These are phyloP conservation scores for Nematodospora anomalae DNA, from an alignment of 1,139 yeast genomes.

Conservation along the genomic window DNA sequence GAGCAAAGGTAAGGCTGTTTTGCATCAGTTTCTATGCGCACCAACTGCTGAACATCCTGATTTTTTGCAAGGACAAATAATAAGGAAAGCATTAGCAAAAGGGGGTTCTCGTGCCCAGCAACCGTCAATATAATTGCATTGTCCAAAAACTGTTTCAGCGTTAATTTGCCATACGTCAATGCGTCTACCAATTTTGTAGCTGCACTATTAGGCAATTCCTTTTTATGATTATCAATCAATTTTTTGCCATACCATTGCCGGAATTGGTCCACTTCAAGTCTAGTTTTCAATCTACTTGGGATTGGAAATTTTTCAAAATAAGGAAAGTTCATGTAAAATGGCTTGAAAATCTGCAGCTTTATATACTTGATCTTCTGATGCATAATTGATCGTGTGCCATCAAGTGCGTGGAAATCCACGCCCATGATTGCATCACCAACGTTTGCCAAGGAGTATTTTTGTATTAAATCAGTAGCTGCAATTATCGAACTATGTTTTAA, in stretches of 20 bases:
- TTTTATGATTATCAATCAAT: constrained; percentile 12
- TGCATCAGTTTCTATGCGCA: constrained; percentile 29
- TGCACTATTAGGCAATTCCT: constrained; percentile 16
- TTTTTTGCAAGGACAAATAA: constrained; percentile 49
- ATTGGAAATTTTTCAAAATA: constrained; percentile 51
- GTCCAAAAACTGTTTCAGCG: constrained; percentile 51
- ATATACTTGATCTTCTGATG: constrained; percentile 44
- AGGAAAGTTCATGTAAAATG: constrained; percentile 57
- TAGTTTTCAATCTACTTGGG: constrained; percentile 48
- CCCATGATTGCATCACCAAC: constrained; percentile 54
- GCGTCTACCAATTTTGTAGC: constrained; percentile 40
- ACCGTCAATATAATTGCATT: constrained; percentile 59
- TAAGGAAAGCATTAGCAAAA: constrained; percentile 49
- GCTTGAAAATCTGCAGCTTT: constrained; percentile 56
- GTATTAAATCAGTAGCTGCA: constrained; percentile 42
- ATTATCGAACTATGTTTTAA: constrained; percentile 16
- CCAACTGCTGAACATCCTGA: constrained; percentile 31
- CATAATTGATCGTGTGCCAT: constrained; percentile 26
- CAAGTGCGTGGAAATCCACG: constrained; percentile 38
- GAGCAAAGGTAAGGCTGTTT: constrained; percentile 22
- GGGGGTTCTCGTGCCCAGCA: constrained; percentile 68
- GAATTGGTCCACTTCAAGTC: constrained; percentile 44
- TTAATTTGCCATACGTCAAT: constrained; percentile 32
- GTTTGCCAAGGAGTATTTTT: constrained; percentile 50
- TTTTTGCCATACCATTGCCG: constrained; percentile 33